A percentile compares a stretch with the other conserved stretches of the same genome.
Evolutionary conservation across 2,329 filamentous ascomycete genomes (phyloP).

Genomic region (Coleophoma cylindrospora): DNA sequence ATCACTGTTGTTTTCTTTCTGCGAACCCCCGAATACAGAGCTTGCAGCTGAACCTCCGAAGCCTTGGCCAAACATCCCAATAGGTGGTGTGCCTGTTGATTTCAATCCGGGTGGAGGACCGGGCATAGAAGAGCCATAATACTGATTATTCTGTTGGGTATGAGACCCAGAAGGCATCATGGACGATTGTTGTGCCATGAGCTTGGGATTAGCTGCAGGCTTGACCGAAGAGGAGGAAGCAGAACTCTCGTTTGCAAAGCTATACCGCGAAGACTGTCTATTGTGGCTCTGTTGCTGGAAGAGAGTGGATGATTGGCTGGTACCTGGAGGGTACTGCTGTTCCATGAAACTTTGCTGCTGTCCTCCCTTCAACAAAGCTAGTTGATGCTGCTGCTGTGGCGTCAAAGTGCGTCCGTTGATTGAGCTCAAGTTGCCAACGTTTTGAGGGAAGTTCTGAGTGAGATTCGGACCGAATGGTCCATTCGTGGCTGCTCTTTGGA

Average conservation of each 20-base stretch:
- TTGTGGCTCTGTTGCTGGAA: constrained; percentile 65
- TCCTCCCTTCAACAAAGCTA: constrained; percentile 50
- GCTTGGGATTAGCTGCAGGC: constrained; percentile 70
- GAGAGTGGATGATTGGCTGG: constrained; percentile 42
- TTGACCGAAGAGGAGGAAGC: constrained; percentile 61
- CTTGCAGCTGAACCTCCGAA: constrained; percentile 67
- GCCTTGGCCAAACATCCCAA: constrained; percentile 83
- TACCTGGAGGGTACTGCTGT: constrained; percentile 55
- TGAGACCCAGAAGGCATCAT: constrained; percentile 65
- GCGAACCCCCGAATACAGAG: constrained; percentile 53
- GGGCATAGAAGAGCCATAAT: constrained; percentile 80
- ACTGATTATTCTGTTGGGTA: constrained; percentile 59
- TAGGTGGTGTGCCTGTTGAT: constrained; percentile 88
- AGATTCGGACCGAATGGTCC: constrained; percentile 50
- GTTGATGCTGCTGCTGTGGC: constrained; percentile 70
- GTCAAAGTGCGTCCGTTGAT: constrained; percentile 70
- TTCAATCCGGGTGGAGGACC: constrained; percentile 94
- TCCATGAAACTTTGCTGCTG: constrained; percentile 38
- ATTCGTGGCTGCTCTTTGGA: constrained; percentile 55
- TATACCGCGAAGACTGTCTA: constrained; percentile 82
- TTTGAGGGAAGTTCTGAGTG: constrained; percentile 41
- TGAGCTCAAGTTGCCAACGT: constrained; percentile 47
- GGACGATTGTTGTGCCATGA: constrained; percentile 82
- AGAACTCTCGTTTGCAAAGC: constrained; percentile 73
- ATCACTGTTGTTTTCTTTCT: constrained; percentile 70